These are phyloP conservation scores for Hysterium pulicare DNA, from an alignment of 2,329 filamentous ascomycete species.

Conservation along the genomic window DNA sequence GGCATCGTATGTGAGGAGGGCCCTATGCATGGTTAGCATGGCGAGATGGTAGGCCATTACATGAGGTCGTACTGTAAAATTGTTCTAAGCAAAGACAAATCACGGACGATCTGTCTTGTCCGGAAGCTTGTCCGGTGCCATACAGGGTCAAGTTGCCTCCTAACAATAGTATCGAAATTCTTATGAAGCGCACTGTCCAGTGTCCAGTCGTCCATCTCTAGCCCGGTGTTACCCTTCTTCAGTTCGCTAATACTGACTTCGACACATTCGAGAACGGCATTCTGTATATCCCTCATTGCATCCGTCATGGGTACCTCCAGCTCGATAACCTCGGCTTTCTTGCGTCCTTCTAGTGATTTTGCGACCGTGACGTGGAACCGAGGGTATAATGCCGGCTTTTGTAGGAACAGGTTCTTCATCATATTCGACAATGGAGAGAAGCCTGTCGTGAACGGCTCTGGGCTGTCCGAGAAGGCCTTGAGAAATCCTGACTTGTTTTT, in stretches of 20 bases:
- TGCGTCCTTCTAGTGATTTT: slow-evolving; percentile 81
- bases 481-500: slow-evolving; percentile 92
- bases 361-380: slow-evolving; percentile 90
- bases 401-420: slow-evolving; percentile 88
- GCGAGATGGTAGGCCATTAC: too few species aligned
- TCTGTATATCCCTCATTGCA: slow-evolving; percentile 88
- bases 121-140: slow-evolving; percentile 97
- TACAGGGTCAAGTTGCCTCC: slow-evolving; percentile 88
- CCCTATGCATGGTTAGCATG: too few species aligned
- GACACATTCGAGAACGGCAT: slow-evolving; percentile 91
- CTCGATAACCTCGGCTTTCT: slow-evolving; percentile 95
- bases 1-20: slow-evolving; percentile 79
- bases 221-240: slow-evolving; percentile 81
- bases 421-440: slow-evolving; percentile 86
- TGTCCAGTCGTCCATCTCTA: slow-evolving; percentile 97
- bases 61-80: slow-evolving; percentile 63
- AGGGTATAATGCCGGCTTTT: slow-evolving; percentile 86
- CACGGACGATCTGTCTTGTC: slow-evolving; percentile 89
- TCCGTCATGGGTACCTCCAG: slow-evolving; percentile 95
- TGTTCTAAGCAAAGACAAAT: slow-evolving; percentile 76
- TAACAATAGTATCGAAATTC: slow-evolving; percentile 85
- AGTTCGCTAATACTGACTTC: slow-evolving; percentile 92
- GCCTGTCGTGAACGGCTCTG: slow-evolving; percentile 83
- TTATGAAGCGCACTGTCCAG: slow-evolving; percentile 87
- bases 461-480: slow-evolving; percentile 92